Conservation (phyloP, 441 rosid species). For the Gossypium gossypioides region DNA sequence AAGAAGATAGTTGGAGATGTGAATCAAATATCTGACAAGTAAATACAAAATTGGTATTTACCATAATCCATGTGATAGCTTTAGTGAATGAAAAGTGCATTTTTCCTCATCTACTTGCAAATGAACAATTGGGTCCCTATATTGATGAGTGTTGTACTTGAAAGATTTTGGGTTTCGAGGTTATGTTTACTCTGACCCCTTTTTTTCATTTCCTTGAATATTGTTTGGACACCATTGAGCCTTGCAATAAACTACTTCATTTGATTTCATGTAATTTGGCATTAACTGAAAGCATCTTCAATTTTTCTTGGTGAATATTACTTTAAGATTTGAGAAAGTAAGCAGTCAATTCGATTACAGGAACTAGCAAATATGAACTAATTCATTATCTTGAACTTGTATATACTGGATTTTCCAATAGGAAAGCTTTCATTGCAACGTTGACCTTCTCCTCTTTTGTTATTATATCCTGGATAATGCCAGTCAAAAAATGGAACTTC, state of each 20-base stretch:
- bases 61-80: not conserved
- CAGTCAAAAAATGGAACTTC: not conserved
- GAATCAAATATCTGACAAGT: conserved; percentile 21
- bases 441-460: conserved; percentile 23
- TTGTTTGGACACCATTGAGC: conserved; percentile 18
- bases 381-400: not conserved
- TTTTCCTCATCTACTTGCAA: conserved; percentile 13
- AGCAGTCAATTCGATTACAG: not conserved
- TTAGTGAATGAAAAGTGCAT: conserved; percentile 5
- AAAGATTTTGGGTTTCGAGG: conserved; percentile 15
- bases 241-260: not conserved
- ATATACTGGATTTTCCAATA: not conserved
- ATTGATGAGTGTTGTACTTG: conserved; percentile 11
- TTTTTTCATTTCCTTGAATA: not conserved
- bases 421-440: not conserved
- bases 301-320: not conserved
- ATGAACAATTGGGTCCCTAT: conserved; percentile 15
- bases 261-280: not conserved
- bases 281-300: conserved; percentile 10
- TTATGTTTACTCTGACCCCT: conserved; percentile 12
- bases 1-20: conserved; percentile 20
- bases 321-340: no score
- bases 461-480: conserved; percentile 26
- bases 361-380: not conserved
- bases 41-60: not conserved